Conservation (phyloP, 331 rosid genomes). For the Quercus phellos region DNA sequence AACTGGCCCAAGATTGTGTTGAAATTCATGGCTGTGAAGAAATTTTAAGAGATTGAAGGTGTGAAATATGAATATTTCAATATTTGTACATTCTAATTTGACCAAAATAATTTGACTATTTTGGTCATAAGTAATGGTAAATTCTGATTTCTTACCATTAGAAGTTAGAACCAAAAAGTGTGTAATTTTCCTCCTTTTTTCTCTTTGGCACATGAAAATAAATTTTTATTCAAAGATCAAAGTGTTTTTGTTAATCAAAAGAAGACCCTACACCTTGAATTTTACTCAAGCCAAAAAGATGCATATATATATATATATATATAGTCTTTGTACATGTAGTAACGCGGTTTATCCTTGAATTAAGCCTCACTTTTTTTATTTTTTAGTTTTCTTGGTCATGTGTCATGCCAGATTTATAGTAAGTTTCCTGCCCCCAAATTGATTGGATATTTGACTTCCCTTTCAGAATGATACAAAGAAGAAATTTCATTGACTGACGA, state of each 20-base stretch:
- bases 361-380: background rate
- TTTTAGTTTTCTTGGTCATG: background rate
- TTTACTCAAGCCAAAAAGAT: background rate
- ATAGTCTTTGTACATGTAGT: too few relatives aligned
- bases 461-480: slow-evolving; percentile 2
- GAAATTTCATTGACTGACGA: background rate
- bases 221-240: background rate
- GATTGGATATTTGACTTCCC: slow-evolving; percentile 17
- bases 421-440: background rate
- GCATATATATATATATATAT: too few relatives aligned
- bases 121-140: background rate
- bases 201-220: background rate
- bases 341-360: background rate
- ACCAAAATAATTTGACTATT: background rate
- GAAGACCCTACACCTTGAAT: background rate
- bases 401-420: background rate
- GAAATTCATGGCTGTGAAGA: too few relatives aligned
- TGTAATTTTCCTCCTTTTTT: background rate
- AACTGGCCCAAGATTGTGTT: background rate
- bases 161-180: background rate
- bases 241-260: background rate
- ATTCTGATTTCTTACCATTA: too few relatives aligned
- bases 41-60: background rate
- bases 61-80: background rate
- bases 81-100: background rate